phyloP scores from a whole-genome alignment of 2,329 filamentous ascomycete genomes.

The Fusarium palustre region DNA sequence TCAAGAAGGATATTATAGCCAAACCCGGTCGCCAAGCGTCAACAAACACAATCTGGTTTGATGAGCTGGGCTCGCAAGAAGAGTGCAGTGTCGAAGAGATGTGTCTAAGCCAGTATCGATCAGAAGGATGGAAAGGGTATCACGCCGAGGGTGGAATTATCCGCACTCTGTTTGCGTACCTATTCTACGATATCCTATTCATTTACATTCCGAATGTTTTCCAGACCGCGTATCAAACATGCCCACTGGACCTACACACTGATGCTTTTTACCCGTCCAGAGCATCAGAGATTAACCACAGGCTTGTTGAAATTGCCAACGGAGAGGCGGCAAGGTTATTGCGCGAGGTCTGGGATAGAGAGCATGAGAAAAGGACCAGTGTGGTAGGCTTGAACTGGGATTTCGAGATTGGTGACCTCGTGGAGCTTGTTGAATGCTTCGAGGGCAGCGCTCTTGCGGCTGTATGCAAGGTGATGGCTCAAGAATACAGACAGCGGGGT shows the following conservation, averaged over 20 bases:
- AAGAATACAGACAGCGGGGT: slow-evolving; percentile 89
- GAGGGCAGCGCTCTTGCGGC: slow-evolving; percentile 82
- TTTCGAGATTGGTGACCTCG: slow-evolving; percentile 80
- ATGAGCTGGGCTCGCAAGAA: slow-evolving; percentile 74
- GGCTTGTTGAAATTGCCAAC: slow-evolving; percentile 88
- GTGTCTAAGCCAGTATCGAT: slow-evolving; percentile 88
- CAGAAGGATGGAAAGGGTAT: slow-evolving; percentile 91
- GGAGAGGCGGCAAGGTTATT: slow-evolving; percentile 78
- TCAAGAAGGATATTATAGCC: slow-evolving; percentile 69
- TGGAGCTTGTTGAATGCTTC: slow-evolving; percentile 84
- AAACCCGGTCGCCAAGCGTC: slow-evolving; percentile 59
- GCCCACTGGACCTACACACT: slow-evolving; percentile 90
- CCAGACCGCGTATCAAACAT: slow-evolving; percentile 94
- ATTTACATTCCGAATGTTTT: slow-evolving; percentile 96
- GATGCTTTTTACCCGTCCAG: slow-evolving; percentile 90
- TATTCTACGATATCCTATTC: slow-evolving; percentile 95
- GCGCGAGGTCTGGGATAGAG: slow-evolving; percentile 72
- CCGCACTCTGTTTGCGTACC: slow-evolving; percentile 88
- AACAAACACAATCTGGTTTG: slow-evolving; percentile 88
- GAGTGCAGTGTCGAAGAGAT: slow-evolving; percentile 93
- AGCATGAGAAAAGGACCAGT: slow-evolving; percentile 79
- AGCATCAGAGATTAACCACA: slow-evolving; percentile 88
- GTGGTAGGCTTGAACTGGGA: slow-evolving; percentile 94
- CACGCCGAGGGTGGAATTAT: slow-evolving; percentile 93
- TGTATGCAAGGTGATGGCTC: slow-evolving; percentile 92